These are phyloP conservation scores for Solanum infundibuliforme DNA, from an alignment of 257 asterid genomes.

Conservation along the genomic window DNA sequence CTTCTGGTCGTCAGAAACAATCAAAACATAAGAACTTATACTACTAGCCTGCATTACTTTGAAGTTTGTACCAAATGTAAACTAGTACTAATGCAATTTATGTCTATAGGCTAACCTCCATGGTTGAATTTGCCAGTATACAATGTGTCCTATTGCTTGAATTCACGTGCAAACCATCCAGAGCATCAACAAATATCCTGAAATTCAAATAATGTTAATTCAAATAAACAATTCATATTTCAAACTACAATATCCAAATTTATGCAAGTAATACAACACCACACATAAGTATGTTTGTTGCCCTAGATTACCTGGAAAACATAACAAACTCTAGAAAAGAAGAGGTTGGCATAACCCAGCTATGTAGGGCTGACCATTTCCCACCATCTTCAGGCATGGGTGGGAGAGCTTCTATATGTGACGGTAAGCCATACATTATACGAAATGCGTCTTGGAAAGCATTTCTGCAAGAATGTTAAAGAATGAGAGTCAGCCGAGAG, in stretches of 20 bases:
- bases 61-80: not conserved
- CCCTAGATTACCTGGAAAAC: conserved; percentile 68
- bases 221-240: not conserved
- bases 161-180: conserved; percentile 45
- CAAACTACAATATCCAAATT: not conserved
- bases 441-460: conserved; percentile 78
- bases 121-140: conserved; percentile 48
- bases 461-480: conserved; percentile 37
- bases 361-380: conserved; percentile 79
- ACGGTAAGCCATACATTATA: conserved; percentile 76
- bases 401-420: conserved; percentile 78
- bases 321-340: conserved; percentile 87
- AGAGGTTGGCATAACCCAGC: conserved; percentile 99
- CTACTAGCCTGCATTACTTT: not conserved
- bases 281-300: not conserved
- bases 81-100: not conserved
- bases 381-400: conserved; percentile 99
- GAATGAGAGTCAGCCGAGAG: not conserved
- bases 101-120: conserved; percentile 44
- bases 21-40: conserved; percentile 5
- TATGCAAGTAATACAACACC: not conserved
- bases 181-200: conserved; percentile 93
- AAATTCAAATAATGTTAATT: not conserved
- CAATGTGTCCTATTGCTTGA: conserved; percentile 32
- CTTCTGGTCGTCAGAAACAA: conserved; percentile 41